Conservation (phyloP, 495 filamentous ascomycete genomes). For the Hyaloscypha finlandica region DNA sequence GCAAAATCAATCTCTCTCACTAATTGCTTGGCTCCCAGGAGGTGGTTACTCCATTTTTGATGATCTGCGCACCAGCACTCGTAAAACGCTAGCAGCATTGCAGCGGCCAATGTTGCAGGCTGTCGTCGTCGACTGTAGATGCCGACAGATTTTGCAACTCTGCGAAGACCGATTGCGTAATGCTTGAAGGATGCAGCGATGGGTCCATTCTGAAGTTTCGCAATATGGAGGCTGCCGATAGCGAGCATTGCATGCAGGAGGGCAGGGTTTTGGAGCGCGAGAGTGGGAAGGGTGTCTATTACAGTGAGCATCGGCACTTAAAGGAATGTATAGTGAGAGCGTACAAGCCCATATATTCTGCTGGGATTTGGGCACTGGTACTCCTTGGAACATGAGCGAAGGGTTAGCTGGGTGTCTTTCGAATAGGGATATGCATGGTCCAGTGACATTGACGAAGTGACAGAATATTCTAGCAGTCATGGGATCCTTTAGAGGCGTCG, state of each 20-base stretch:
- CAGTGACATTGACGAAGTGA: conserved; percentile 90
- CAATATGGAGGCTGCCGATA: conserved; percentile 83
- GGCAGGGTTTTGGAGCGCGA: conserved; percentile 79
- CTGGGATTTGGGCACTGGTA: conserved; percentile 63
- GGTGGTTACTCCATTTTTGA: conserved; percentile 91
- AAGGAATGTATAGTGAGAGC: conserved; percentile 19
- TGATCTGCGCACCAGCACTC: conserved; percentile 95
- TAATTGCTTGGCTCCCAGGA: conserved; percentile 81
- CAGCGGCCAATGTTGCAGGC: conserved; percentile 82
- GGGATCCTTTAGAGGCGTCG: conserved; percentile 79
- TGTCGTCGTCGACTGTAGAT: conserved; percentile 71
- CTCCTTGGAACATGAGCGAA: conserved; percentile 66
- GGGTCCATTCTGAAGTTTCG: conserved; percentile 72
- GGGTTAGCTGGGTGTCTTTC: conserved; percentile 83
- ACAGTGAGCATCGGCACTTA: not conserved
- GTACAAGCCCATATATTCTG: conserved; percentile 80
- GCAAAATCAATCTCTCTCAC: conserved; percentile 80
- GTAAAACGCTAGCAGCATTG: conserved; percentile 87
- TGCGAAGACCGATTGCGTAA: conserved; percentile 82
- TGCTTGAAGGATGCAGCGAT: conserved; percentile 84
- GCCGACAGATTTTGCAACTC: conserved; percentile 72
- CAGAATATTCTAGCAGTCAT: conserved; percentile 85
- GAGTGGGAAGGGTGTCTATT: conserved; percentile 75
- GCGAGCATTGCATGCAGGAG: conserved; percentile 92
- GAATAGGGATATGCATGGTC: conserved; percentile 82